Conservation (phyloP, 148 eudicot species). For the Cornus controversa region DNA sequence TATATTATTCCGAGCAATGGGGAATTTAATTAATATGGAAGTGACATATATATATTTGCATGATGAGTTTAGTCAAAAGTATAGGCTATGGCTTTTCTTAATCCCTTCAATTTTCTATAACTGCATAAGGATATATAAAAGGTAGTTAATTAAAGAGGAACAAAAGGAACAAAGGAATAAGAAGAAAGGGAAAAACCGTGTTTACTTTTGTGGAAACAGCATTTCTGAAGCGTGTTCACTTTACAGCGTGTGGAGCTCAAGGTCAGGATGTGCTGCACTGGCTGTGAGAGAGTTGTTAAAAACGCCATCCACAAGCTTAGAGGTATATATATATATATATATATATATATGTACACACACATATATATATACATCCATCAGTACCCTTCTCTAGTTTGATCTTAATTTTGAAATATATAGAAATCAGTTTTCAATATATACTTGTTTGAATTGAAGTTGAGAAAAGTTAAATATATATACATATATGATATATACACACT, state of each 20-base stretch:
- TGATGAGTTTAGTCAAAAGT: background rate
- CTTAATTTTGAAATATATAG: background rate
- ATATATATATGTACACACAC: no score
- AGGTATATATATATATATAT: slow-evolving; percentile 39
- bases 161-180: slow-evolving; percentile 5
- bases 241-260: slow-evolving; percentile 84
- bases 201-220: background rate
- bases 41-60: no score
- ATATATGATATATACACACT: no score
- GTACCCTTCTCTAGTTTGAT: background rate
- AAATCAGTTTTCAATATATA: background rate
- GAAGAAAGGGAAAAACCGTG: background rate
- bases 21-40: background rate
- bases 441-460: no score
- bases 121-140: background rate
- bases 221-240: background rate
- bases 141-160: background rate
- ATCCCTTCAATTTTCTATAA: background rate
- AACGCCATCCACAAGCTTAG: slow-evolving; percentile 72
- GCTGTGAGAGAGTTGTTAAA: slow-evolving; percentile 89
- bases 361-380: background rate
- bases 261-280: slow-evolving; percentile 95
- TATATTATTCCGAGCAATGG: no score
- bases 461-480: no score
- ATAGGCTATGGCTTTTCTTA: background rate